phyloP scores from a whole-genome alignment of 2,329 filamentous ascomycete species.

The Talaromyces sp. region DNA sequence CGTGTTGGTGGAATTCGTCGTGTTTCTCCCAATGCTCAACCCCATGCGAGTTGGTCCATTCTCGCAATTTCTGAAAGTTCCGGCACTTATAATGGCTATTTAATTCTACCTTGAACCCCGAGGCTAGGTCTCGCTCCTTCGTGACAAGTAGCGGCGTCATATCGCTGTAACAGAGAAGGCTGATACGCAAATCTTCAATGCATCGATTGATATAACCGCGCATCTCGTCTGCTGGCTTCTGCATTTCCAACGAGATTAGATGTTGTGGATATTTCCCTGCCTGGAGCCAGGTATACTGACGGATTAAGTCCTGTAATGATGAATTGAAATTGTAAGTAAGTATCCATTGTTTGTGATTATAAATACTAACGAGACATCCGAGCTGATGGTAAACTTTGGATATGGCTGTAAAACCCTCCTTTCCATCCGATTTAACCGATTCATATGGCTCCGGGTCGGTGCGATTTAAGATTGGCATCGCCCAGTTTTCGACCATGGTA shows the following conservation, averaged over 20 bases:
- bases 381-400: slow-evolving; percentile 2
- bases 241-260: not conserved
- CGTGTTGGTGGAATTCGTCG: not conserved
- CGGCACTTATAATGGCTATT: slow-evolving; percentile 6
- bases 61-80: not conserved
- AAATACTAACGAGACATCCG: not conserved
- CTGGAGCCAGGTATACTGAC: slow-evolving; percentile 6
- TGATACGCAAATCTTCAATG: slow-evolving; percentile 4
- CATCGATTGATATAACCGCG: not conserved
- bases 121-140: not conserved
- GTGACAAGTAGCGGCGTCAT: slow-evolving; percentile 5
- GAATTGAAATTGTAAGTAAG: not conserved
- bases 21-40: slow-evolving; percentile 2
- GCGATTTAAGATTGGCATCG: slow-evolving; percentile 3
- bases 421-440: not conserved
- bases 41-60: slow-evolving; percentile 1
- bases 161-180: not conserved
- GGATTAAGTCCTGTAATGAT: slow-evolving; percentile 2
- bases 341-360: too few species aligned
- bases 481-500: not conserved
- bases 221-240: slow-evolving; percentile 4
- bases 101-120: slow-evolving; percentile 1
- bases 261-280: not conserved
- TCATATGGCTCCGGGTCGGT: not conserved
- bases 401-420: not conserved